Percentiles rank a stretch among this genome's conserved stretches.
phyloP scores from a whole-genome alignment of 805 yeast species.

The Schwanniomyces pseudopolymorphus region DNA sequence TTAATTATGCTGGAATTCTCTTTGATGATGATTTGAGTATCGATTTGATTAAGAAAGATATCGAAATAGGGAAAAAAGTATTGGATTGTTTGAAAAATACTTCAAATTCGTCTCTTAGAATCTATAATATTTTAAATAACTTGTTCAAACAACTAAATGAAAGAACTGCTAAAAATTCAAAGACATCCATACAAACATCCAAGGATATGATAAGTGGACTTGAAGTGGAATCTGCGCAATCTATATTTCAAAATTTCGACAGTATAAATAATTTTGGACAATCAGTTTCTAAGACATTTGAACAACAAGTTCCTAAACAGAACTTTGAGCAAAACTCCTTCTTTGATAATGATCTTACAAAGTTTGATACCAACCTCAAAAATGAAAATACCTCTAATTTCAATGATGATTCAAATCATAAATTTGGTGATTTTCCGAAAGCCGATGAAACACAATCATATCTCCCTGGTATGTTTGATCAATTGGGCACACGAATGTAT shows the following conservation, averaged over 20 bases:
- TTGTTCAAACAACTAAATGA: slow-evolving; percentile 76
- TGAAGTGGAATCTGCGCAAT: slow-evolving; percentile 11
- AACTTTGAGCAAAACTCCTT: neutral
- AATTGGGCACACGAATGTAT: slow-evolving; percentile 78
- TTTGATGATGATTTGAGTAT: slow-evolving; percentile 46
- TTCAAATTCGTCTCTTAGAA: slow-evolving; percentile 76
- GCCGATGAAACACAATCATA: slow-evolving; percentile 33
- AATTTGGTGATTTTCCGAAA: neutral
- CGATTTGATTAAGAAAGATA: slow-evolving; percentile 70
- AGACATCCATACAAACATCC: neutral
- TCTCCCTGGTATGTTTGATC: slow-evolving; percentile 82
- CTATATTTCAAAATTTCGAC: slow-evolving; percentile 28
- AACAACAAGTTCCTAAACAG: neutral
- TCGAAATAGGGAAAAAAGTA: slow-evolving; percentile 77
- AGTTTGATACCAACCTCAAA: neutral
- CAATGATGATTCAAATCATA: neutral
- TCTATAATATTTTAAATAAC: slow-evolving; percentile 76
- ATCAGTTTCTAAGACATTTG: neutral
- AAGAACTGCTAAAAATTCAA: slow-evolving; percentile 51
- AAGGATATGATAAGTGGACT: neutral
- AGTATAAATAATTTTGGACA: slow-evolving; percentile 22
- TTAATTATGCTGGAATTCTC: slow-evolving; percentile 44
- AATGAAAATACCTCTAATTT: slow-evolving; percentile 1
- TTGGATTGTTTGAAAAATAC: slow-evolving; percentile 69
- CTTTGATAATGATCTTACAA: slow-evolving; percentile 1